Conservation (phyloP, 345 rosid species). For the Atalantia buxifolia region DNA sequence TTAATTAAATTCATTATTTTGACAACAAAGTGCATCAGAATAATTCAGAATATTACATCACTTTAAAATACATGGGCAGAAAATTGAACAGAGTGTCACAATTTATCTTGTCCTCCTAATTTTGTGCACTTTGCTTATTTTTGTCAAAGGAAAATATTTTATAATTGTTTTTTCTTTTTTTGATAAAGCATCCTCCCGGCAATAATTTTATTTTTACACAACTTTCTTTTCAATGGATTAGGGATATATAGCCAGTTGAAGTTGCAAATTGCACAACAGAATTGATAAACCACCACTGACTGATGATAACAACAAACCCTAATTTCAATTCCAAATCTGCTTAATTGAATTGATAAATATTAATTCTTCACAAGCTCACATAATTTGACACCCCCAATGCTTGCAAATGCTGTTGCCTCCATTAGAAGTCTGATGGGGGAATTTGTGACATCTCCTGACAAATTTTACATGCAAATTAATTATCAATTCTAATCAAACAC, state of each 20-base stretch:
- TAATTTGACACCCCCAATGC: not conserved
- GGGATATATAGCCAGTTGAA: not conserved
- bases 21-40: not conserved
- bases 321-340: not conserved
- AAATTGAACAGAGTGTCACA: not conserved
- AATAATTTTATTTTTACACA: not conserved
- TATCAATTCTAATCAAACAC: not conserved
- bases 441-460: not conserved
- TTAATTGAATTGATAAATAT: not conserved
- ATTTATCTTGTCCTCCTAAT: not conserved
- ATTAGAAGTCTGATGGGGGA: not conserved
- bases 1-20: not conserved
- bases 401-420: not conserved
- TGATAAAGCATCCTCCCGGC: too few relatives aligned
- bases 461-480: not conserved
- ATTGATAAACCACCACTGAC: not conserved
- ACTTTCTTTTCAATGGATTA: not conserved
- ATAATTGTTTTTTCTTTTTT: too few relatives aligned
- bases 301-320: not conserved
- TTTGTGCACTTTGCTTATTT: not conserved
- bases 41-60: not conserved
- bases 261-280: not conserved
- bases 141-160: not conserved
- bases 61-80: not conserved
- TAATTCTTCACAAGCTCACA: not conserved